Percentiles rank a stretch among this genome's conserved stretches.
These are phyloP conservation scores for Camellia granthamiana DNA, from an alignment of 148 eudicot genomes.

Conservation along the genomic window DNA sequence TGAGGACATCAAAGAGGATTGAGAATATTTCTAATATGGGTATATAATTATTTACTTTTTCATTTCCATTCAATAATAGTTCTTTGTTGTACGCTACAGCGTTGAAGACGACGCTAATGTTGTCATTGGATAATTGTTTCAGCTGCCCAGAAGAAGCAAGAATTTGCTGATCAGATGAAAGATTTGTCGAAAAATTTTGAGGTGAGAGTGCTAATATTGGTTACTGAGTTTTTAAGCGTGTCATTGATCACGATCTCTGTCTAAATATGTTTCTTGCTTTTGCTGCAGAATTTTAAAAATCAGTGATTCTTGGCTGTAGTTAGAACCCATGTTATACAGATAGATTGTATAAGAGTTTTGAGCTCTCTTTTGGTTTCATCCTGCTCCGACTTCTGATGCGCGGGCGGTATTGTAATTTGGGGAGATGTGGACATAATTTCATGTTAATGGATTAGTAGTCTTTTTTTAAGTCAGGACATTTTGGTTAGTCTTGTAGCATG, in stretches of 20 bases:
- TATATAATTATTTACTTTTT: constrained; percentile 16
- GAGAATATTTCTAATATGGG: constrained; percentile 52
- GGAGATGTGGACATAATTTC: background rate
- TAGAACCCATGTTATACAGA: too few relatives aligned
- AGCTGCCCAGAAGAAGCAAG: constrained; percentile 58
- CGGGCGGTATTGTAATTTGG: background rate
- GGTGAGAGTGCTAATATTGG: constrained; percentile 15
- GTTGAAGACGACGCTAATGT: background rate
- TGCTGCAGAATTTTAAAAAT: constrained; percentile 28
- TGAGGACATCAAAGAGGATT: constrained; percentile 62
- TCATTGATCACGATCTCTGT: background rate
- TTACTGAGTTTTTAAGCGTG: background rate
- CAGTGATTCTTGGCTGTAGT: constrained; percentile 8
- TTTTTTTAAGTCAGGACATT: background rate
- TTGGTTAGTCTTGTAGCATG: background rate
- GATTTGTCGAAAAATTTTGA: constrained; percentile 52
- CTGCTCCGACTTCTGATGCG: background rate
- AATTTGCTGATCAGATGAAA: constrained; percentile 56
- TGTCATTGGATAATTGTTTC: background rate
- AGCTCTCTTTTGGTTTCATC: background rate
- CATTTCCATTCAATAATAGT: background rate
- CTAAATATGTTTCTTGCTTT: background rate
- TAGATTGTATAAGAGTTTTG: background rate
- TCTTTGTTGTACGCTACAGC: background rate
- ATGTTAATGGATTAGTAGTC: background rate